phyloP scores from a whole-genome alignment of 805 yeast species.

The Saccharomycopsis javanensis region DNA sequence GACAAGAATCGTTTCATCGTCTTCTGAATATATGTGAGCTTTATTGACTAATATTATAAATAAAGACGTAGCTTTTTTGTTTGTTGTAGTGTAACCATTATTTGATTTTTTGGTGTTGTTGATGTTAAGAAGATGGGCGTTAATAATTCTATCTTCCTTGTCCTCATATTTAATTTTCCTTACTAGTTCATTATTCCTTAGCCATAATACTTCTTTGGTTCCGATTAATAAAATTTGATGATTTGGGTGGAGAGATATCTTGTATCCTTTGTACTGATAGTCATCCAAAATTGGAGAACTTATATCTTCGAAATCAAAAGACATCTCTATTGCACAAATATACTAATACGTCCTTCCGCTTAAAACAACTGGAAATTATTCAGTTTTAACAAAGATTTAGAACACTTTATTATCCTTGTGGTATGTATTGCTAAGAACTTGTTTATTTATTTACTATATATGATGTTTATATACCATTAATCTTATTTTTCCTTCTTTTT shows the following conservation, averaged over 20 bases:
- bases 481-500: neutral
- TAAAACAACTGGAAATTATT: neutral
- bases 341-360: too few relatives aligned
- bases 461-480: neutral
- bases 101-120: neutral
- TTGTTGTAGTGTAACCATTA: neutral
- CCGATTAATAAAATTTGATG: constrained; percentile 4
- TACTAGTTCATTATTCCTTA: constrained; percentile 12
- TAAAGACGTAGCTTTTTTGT: constrained; percentile 29
- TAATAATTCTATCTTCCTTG: constrained; percentile 6
- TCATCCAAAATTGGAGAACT: neutral
- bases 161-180: constrained; percentile 11
- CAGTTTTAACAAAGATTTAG: neutral
- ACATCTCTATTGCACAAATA: neutral
- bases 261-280: neutral
- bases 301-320: neutral
- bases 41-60: constrained; percentile 53
- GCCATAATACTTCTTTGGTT: constrained; percentile 10
- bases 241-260: constrained; percentile 4
- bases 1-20: constrained; percentile 50
- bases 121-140: constrained; percentile 12
- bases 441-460: too few relatives aligned
- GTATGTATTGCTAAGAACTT: too few relatives aligned
- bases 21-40: constrained; percentile 51
- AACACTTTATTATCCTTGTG: too few relatives aligned